Conservation (phyloP, 1,284 basidiomycete genomes). For the Filobasidium uniguttulatum region DNA sequence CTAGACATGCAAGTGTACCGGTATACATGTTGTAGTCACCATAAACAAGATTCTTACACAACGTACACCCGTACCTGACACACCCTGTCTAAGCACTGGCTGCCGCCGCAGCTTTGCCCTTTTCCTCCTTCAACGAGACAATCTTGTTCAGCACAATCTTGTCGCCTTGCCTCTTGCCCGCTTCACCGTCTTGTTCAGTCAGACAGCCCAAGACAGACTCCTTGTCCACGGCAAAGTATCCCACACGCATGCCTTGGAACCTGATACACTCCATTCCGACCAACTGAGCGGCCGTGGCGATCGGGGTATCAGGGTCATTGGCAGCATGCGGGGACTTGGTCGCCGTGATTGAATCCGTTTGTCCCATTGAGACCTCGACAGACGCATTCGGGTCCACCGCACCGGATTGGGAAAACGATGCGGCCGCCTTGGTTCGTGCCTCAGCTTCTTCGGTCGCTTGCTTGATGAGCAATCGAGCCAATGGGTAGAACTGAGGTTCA, state of each 20-base stretch:
- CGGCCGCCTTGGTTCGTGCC: conserved; percentile 47
- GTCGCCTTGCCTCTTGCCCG: conserved; percentile 50
- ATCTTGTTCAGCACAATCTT: conserved; percentile 80
- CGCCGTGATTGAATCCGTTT: conserved; percentile 11
- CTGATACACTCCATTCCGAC: conserved; percentile 85
- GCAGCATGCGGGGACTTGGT: conserved; percentile 11
- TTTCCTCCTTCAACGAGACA: conserved; percentile 90
- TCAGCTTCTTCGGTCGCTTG: conserved; percentile 56
- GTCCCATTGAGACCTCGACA: conserved; percentile 25
- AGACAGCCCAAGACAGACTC: conserved; percentile 57
- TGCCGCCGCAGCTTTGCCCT: conserved; percentile 58
- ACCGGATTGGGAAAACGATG: conserved; percentile 41
- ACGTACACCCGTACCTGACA: no score
- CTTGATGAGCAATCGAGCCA: conserved; percentile 56
- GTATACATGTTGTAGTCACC: no score
- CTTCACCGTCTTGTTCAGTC: conserved; percentile 42
- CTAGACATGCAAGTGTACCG: no score
- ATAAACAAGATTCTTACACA: no score
- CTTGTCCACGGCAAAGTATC: conserved; percentile 87
- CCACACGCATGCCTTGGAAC: conserved; percentile 92
- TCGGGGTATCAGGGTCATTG: conserved; percentile 37
- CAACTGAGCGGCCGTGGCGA: conserved; percentile 62
- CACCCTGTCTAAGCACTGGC: no score
- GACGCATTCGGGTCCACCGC: conserved; percentile 24
- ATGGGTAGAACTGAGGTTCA: conserved; percentile 76